Evolutionary conservation across 169 alveolate species (phyloP).

Genomic region (Cryptosporidium felis): DNA sequence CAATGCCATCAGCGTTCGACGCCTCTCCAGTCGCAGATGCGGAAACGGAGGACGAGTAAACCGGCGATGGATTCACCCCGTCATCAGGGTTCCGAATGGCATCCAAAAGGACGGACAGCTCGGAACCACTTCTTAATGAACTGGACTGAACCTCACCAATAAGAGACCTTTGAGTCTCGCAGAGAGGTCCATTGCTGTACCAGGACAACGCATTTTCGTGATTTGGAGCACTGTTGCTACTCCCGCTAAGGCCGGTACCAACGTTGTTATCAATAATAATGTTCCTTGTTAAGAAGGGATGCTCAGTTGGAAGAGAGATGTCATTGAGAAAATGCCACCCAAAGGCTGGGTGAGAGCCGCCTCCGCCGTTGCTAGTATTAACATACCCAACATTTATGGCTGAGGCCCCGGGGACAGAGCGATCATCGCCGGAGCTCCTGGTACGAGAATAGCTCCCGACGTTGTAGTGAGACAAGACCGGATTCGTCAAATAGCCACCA

Average conservation of each 20-base stretch:
- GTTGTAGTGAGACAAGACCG: constrained; percentile 33
- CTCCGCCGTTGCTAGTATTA: background rate
- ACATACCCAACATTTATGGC: too few relatives aligned
- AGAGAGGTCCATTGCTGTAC: constrained; percentile 60
- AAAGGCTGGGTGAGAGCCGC: constrained; percentile 32
- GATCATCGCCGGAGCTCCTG: too few relatives aligned
- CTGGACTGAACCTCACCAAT: constrained; percentile 54
- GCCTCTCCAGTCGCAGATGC: too few relatives aligned
- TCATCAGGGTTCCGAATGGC: constrained; percentile 10
- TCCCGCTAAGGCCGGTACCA: background rate
- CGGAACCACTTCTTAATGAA: constrained; percentile 30
- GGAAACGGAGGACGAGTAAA: too few relatives aligned
- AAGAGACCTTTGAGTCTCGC: constrained; percentile 43
- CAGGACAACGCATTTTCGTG: constrained; percentile 24
- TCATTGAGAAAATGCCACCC: constrained; percentile 62
- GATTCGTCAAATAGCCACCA: constrained; percentile 58
- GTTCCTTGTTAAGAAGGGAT: constrained; percentile 62
- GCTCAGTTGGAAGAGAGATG: constrained; percentile 54
- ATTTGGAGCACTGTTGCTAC: background rate
- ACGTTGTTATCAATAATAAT: constrained; percentile 35
- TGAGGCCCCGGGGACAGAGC: too few relatives aligned
- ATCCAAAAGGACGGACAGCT: background rate
- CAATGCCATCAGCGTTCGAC: too few relatives aligned
- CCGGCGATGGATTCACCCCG: too few relatives aligned
- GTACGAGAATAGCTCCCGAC: too few relatives aligned